Base-by-base conservation (phyloP, 495 filamentous ascomycete genomes). In the Staphylotrichum longicolle region DNA sequence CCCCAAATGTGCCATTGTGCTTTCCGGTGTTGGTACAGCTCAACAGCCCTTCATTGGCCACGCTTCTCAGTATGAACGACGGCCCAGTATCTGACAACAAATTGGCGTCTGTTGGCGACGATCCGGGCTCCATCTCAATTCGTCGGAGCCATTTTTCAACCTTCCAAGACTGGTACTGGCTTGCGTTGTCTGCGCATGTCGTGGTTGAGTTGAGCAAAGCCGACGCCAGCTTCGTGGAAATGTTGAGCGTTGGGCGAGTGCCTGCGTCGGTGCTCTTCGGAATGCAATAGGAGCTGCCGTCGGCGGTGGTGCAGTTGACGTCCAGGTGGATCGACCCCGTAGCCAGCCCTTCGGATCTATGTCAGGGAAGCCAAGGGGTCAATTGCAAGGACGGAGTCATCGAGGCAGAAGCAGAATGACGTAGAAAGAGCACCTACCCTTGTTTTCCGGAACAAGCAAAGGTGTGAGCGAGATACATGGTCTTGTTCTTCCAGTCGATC, bases 131-230 rank as follows among this genome's bases (percentile, higher is more conserved):
- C 47, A 73, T 58, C 37, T 64, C 63, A 42, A 70, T 74, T 7
- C 66, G 60, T 3, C 75, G 71, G 1, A 34, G 60, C 75, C 75
- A 77, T 0, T 72, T 64, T 39, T 72, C 69, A 0, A 77, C 51
- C 55, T 66, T 66, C 75, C 75, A 77, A 10, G 75, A 75, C 50
- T 76, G 71, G 53, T 75, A 75, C 5, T 46, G 48, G 40, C 64
- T 50, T 1, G 69, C 48, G 12, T 61, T 64, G 9, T 68, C 72
- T 1, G 56, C 53, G 54, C 75, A 77, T 2, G 57, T 45, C 2
- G 69, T 35, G n/a, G 62, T 64, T 2, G 46, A 44, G n/a, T 53
- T 61, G 4, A 58, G n/a, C 5, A 54, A 63, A 46, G 61, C 61
- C 5, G 60, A 35, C 0, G 50, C 15, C 5, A 64, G 52, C 27